A percentile compares a stretch with the other conserved stretches of the same genome.
These are phyloP conservation scores for Apiotrichum montevideense DNA, from an alignment of 1,284 basidiomycete species.

Conservation along the genomic window DNA sequence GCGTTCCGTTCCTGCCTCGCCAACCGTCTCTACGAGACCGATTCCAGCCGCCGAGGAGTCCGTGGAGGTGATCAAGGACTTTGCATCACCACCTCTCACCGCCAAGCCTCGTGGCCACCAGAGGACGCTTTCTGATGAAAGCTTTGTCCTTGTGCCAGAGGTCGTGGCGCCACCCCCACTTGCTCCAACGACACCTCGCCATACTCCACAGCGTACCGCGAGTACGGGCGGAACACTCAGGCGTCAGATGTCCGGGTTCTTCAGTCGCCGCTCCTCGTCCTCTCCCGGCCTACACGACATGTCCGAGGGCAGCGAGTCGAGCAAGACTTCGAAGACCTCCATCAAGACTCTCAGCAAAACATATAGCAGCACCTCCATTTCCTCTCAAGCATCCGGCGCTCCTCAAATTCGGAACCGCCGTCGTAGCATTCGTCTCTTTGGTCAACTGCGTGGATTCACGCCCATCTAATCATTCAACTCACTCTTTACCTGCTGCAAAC, in stretches of 20 bases:
- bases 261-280: conserved; percentile 1
- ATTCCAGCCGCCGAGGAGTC: neutral
- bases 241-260: conserved; percentile 4
- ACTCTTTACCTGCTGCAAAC: too few species aligned
- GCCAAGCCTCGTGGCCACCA: neutral
- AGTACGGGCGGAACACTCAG: neutral
- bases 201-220: neutral
- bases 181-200: neutral
- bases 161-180: neutral
- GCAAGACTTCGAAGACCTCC: neutral
- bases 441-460: conserved; percentile 14
- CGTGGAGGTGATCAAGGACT: neutral
- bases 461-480: conserved; percentile 1
- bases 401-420: conserved; percentile 2
- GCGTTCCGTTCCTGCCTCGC: neutral
- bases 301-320: neutral
- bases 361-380: neutral
- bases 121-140: neutral
- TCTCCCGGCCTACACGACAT: neutral
- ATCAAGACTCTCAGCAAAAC: neutral
- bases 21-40: neutral
- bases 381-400: neutral
- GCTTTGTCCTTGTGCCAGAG: conserved; percentile 1
- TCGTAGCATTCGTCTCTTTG: conserved; percentile 12
- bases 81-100: neutral